phyloP scores from a whole-genome alignment of 352 stramenopile species.

The Halophytophthora polymorphica region DNA sequence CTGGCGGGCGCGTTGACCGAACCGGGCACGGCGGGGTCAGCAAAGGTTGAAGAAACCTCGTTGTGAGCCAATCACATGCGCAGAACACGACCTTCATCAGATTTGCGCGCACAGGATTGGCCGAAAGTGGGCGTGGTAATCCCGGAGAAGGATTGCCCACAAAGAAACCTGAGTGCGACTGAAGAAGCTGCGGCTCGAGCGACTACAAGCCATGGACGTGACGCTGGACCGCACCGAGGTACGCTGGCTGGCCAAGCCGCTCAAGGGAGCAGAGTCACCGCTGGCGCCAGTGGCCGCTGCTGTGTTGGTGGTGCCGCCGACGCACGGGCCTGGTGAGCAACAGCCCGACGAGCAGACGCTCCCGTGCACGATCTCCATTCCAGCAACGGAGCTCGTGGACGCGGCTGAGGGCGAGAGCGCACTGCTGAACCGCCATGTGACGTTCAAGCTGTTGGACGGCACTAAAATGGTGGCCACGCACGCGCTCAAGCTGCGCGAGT shows the following conservation, averaged over 20 bases:
- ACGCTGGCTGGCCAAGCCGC: constrained; percentile 25
- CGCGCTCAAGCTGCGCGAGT: constrained; percentile 38
- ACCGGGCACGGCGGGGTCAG: too few relatives aligned
- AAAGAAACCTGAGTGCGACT: background rate
- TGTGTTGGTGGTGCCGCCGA: constrained; percentile 19
- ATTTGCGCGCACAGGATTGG: too few relatives aligned
- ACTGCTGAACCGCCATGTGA: constrained; percentile 33
- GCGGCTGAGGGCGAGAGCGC: constrained; percentile 28
- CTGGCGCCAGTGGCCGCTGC: constrained; percentile 1
- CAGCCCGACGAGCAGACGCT: constrained; percentile 20
- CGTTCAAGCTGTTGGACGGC: constrained; percentile 36
- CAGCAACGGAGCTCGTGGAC: constrained; percentile 16
- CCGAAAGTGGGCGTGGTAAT: too few relatives aligned
- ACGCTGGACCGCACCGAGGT: constrained; percentile 24
- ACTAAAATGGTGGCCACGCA: constrained; percentile 29
- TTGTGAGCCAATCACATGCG: too few relatives aligned
- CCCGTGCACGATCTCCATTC: constrained; percentile 35
- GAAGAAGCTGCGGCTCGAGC: constrained; percentile 3
- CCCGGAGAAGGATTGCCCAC: too few relatives aligned
- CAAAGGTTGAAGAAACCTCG: too few relatives aligned
- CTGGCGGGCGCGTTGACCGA: too few relatives aligned
- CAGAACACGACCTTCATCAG: too few relatives aligned
- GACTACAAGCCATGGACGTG: constrained; percentile 32
- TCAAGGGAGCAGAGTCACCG: constrained; percentile 2
- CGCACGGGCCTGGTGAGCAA: background rate